Evolutionary conservation across 495 filamentous ascomycete species (phyloP).

Genomic region (Cairneyella variabilis): DNA sequence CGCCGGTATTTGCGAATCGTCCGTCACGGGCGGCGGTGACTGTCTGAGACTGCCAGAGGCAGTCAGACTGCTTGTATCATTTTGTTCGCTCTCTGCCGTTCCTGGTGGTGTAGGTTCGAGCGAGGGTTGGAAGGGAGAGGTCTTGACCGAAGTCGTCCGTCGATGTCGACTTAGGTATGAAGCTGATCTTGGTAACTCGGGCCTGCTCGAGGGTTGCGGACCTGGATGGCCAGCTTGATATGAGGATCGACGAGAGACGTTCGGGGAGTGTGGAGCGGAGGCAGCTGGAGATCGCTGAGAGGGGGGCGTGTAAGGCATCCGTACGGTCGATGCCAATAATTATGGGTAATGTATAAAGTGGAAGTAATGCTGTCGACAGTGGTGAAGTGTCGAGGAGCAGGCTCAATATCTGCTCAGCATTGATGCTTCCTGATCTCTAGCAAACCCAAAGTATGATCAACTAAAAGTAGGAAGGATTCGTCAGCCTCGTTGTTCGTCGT

Average conservation of each 20-base stretch:
- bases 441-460: background rate
- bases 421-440: slow-evolving; percentile 7
- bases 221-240: slow-evolving; percentile 33
- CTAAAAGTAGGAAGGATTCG: slow-evolving; percentile 9
- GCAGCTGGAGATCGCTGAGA: slow-evolving; percentile 74
- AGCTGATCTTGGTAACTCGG: slow-evolving; percentile 64
- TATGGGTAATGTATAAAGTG: background rate
- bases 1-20: slow-evolving; percentile 62
- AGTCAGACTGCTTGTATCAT: slow-evolving; percentile 30
- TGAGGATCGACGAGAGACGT: slow-evolving; percentile 55
- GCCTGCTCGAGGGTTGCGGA: slow-evolving; percentile 39
- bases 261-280: slow-evolving; percentile 60
- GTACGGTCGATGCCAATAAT: slow-evolving; percentile 7
- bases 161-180: slow-evolving; percentile 65
- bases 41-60: slow-evolving; percentile 60
- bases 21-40: slow-evolving; percentile 72
- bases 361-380: slow-evolving; percentile 9
- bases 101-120: slow-evolving; percentile 36
- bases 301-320: slow-evolving; percentile 95
- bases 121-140: slow-evolving; percentile 28
- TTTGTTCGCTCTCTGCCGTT: slow-evolving; percentile 47
- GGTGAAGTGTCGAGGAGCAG: slow-evolving; percentile 13
- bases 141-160: slow-evolving; percentile 30
- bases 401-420: slow-evolving; percentile 15
- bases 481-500: slow-evolving; percentile 6